A percentile compares a stretch with the other conserved stretches of the same genome.
Conservation (phyloP, 371 early-diverging fungal genomes). For the Rhizomucor pusillus region DNA sequence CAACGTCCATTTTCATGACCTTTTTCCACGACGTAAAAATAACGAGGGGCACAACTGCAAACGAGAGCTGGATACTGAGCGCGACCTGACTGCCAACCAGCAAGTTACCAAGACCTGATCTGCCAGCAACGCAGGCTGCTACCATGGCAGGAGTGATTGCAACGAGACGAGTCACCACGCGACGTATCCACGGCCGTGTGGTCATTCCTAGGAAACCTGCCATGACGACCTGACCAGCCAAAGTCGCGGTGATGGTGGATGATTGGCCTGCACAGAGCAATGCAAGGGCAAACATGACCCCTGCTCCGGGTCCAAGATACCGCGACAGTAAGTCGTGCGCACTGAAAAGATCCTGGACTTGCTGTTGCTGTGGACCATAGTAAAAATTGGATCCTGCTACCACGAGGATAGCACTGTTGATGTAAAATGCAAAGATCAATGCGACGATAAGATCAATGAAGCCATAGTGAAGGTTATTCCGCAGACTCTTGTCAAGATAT, state of each 20-base stretch:
- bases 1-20: constrained; percentile 49
- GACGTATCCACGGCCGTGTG: constrained; percentile 69
- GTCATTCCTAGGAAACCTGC: constrained; percentile 75
- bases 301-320: constrained; percentile 66
- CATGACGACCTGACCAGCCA: constrained; percentile 88
- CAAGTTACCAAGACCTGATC: constrained; percentile 61
- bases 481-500: constrained; percentile 15
- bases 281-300: constrained; percentile 74
- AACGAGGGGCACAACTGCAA: constrained; percentile 78
- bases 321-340: constrained; percentile 61
- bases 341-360: constrained; percentile 56
- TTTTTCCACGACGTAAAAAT: constrained; percentile 58
- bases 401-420: constrained; percentile 78
- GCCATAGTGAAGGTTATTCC: constrained; percentile 32
- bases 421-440: constrained; percentile 69
- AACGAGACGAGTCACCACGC: constrained; percentile 65
- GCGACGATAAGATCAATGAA: constrained; percentile 69
- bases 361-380: constrained; percentile 36
- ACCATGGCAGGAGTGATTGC: constrained; percentile 78
- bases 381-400: constrained; percentile 80
- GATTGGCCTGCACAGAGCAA: constrained; percentile 77
- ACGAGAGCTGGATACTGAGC: constrained; percentile 75
- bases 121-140: constrained; percentile 65
- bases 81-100: constrained; percentile 79
- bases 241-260: constrained; percentile 80